Evolutionary conservation across 108 stramenopile species (phyloP).

Genomic region (Nannochloropsis oceanica): DNA sequence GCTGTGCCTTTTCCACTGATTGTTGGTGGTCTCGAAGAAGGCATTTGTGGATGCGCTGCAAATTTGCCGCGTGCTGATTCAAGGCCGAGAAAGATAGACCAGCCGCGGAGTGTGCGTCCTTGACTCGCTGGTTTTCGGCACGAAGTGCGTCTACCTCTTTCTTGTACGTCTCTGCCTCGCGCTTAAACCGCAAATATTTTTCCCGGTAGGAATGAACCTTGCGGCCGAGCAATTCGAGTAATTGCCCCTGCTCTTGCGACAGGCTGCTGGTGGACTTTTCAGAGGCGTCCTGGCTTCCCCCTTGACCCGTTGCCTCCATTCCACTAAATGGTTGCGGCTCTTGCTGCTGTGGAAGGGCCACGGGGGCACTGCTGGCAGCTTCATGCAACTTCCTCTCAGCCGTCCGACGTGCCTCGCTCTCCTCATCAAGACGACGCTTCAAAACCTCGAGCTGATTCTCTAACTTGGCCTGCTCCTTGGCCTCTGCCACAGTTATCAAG

Average conservation of each 20-base stretch:
- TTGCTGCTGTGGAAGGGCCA: too few species aligned
- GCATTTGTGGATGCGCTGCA: not conserved
- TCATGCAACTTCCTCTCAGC: constrained; percentile 2
- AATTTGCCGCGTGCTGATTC: not conserved
- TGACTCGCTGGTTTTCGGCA: not conserved
- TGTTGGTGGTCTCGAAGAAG: not conserved
- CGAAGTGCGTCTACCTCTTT: not conserved
- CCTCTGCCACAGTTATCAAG: constrained; percentile 3
- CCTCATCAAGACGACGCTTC: constrained; percentile 18
- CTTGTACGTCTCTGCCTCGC: not conserved
- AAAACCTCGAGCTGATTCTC: constrained; percentile 25
- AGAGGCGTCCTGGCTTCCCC: not conserved
- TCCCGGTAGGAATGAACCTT: not conserved
- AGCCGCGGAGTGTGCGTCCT: not conserved
- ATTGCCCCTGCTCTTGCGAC: not conserved
- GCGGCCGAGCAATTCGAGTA: not conserved
- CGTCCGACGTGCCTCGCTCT: constrained; percentile 1
- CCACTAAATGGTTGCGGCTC: not conserved
- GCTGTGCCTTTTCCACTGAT: not conserved
- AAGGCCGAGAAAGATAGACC: not conserved
- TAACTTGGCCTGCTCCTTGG: constrained; percentile 27
- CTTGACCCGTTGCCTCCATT: not conserved
- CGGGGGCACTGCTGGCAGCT: not conserved
- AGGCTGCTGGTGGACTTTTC: not conserved
- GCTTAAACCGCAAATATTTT: not conserved